phyloP scores from a whole-genome alignment of 139 green algal genomes.

The Picochlorum sp. region DNA sequence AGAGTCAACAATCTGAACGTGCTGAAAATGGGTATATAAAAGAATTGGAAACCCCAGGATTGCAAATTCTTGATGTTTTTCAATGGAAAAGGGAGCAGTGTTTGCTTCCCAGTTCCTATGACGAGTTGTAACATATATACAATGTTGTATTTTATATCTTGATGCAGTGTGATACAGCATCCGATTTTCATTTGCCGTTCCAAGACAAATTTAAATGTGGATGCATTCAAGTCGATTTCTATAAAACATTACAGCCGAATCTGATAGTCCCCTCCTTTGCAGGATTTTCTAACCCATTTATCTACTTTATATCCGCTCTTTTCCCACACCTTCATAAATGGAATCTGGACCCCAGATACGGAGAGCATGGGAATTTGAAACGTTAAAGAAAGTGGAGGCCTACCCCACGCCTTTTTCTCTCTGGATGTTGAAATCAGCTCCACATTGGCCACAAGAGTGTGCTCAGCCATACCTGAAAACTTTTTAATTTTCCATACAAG shows the following conservation, averaged over 20 bases:
- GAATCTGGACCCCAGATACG: constrained; percentile 69
- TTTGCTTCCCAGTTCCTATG: constrained; percentile 15
- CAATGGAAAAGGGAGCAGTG: constrained; percentile 44
- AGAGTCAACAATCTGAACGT: background rate
- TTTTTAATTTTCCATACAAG: constrained; percentile 91
- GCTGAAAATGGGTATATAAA: background rate
- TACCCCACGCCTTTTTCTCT: constrained; percentile 70
- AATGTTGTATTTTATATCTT: too few species aligned
- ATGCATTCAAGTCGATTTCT: background rate
- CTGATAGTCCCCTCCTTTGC: constrained; percentile 67
- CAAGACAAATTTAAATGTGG: background rate
- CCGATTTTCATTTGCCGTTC: background rate
- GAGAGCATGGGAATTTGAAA: constrained; percentile 93
- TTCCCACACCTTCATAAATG: constrained; percentile 87
- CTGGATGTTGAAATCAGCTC: constrained; percentile 74
- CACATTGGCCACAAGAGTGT: constrained; percentile 77
- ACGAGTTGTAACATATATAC: background rate
- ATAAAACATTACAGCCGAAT: constrained; percentile 3
- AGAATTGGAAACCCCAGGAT: background rate
- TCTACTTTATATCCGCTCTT: constrained; percentile 68
- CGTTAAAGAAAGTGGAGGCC: constrained; percentile 72
- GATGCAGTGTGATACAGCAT: too few species aligned
- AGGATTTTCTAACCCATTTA: constrained; percentile 90
- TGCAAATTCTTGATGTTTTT: constrained; percentile 30
- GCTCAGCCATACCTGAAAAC: constrained; percentile 55